Evolutionary conservation across 305 asterid species (phyloP).

Genomic region (Fraxinus floribunda): DNA sequence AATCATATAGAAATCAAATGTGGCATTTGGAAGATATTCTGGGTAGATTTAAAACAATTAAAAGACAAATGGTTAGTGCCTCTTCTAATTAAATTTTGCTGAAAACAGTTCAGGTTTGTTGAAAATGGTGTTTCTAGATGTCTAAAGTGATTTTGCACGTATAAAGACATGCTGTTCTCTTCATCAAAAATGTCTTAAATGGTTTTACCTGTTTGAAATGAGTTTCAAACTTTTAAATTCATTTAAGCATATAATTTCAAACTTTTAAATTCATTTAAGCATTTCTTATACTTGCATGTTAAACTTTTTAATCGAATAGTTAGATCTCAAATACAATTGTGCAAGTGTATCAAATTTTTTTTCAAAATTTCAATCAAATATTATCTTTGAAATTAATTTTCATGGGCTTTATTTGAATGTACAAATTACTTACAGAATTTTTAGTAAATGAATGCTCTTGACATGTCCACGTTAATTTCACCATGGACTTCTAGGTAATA

Average conservation of each 20-base stretch:
- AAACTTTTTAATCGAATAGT: not conserved
- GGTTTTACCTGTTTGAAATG: not conserved
- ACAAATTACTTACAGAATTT: not conserved
- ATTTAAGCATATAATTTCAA: not conserved
- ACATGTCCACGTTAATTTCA: not conserved
- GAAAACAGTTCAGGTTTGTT: not conserved
- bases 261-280: not conserved
- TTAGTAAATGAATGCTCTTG: not conserved
- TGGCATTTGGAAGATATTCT: not conserved
- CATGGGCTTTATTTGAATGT: not conserved
- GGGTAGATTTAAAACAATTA: not conserved
- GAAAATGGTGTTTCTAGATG: not conserved
- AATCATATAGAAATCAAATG: not conserved
- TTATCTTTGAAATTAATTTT: not conserved
- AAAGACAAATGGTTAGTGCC: not conserved
- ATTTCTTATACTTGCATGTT: not conserved
- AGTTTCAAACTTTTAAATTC: not conserved
- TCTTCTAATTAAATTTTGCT: not conserved
- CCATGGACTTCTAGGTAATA: not conserved
- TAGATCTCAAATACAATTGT: not conserved
- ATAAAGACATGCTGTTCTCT: not conserved
- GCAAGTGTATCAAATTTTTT: not conserved
- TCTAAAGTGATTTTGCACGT: not conserved
- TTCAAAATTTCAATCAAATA: not conserved
- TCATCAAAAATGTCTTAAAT: not conserved